A percentile compares a stretch with the other conserved stretches of the same genome.
Conservation (phyloP, 306 rosid species). For the Inga leiocalycina region DNA sequence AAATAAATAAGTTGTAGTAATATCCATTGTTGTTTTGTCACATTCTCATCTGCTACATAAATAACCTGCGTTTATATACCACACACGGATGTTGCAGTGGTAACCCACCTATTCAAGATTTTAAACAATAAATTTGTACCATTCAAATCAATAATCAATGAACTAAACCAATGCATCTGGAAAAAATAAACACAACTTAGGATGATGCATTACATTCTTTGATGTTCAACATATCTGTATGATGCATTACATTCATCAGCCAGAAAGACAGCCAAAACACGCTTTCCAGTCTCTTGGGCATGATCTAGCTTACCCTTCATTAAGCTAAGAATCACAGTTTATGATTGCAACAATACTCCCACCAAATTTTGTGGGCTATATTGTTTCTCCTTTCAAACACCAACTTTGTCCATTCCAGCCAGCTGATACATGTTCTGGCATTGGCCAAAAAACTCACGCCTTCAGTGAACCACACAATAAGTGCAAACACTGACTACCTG, state of each 20-base stretch:
- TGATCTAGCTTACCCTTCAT: neutral
- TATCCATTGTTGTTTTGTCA: neutral
- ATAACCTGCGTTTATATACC: neutral
- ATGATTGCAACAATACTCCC: constrained; percentile 18
- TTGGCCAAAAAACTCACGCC: constrained; percentile 4
- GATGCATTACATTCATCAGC: neutral
- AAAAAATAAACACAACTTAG: neutral
- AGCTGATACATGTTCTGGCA: constrained; percentile 11
- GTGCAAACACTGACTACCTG: constrained; percentile 24
- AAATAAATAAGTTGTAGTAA: neutral
- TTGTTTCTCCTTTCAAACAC: constrained; percentile 25
- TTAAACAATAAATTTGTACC: neutral
- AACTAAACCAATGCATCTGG: neutral
- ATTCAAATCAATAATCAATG: neutral
- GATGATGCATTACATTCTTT: neutral
- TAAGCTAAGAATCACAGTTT: constrained; percentile 15
- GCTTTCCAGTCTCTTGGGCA: neutral
- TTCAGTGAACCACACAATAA: neutral
- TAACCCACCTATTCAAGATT: neutral
- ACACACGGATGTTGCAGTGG: neutral
- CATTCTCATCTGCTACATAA: neutral
- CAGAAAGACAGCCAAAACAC: neutral
- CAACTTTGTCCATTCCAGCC: constrained; percentile 30
- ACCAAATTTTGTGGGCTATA: constrained; percentile 15
- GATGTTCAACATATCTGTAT: neutral